phyloP scores from a whole-genome alignment of 2,329 filamentous ascomycete genomes.

The Colletotrichum horii region DNA sequence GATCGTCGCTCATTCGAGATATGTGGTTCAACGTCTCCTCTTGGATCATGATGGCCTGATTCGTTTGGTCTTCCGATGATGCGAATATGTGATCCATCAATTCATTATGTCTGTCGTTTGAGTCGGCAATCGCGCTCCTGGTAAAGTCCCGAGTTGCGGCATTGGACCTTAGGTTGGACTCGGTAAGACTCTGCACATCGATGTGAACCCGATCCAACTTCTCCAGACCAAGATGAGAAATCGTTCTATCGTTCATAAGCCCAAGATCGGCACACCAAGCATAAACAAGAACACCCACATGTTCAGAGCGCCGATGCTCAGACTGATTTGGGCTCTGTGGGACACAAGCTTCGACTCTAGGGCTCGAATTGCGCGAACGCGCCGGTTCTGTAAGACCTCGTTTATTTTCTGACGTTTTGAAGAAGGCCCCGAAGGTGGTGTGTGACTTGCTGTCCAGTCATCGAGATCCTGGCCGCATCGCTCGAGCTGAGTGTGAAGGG shows the following conservation, averaged over 20 bases:
- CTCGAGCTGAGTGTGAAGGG: not conserved
- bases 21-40: not conserved
- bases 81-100: not conserved
- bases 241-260: not conserved
- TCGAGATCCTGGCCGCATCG: not conserved
- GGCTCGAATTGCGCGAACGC: not conserved
- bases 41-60: not conserved
- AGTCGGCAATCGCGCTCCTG: not conserved
- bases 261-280: accelerated
- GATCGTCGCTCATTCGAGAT: not conserved
- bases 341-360: not conserved
- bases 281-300: not conserved
- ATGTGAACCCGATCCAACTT: not conserved
- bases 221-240: not conserved
- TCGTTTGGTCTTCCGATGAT: not conserved
- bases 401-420: not conserved
- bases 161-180: not conserved
- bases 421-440: not conserved
- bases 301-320: not conserved
- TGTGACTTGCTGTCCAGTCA: not conserved
- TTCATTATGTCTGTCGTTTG: too few relatives aligned
- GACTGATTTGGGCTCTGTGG: not conserved
- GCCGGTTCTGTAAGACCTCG: not conserved
- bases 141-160: not conserved
- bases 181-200: not conserved